Base-by-base conservation (phyloP, 805 yeast genomes). In the Komagataella populi region DNA sequence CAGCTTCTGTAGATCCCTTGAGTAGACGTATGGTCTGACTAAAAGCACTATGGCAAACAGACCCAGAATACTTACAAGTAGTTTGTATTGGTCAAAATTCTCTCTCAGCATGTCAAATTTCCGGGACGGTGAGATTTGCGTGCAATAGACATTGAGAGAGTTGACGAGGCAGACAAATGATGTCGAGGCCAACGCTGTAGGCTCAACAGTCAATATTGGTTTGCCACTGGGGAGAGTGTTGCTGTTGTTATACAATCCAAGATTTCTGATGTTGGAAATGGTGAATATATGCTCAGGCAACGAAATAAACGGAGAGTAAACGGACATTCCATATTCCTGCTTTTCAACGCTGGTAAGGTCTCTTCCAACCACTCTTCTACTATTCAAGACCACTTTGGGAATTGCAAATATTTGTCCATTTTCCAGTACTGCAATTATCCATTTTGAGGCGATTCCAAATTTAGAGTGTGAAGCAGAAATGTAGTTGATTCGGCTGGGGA, bases 161-260 rank as follows among this genome's bases (percentile, higher is more conserved):
- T 51, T 49, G 47, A 80, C 67, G 44, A 76, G 71, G 54, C 93
- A 81, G 0, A 86, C 76, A 17, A 87, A 72, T 2, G 84, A 72
- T 0, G 97, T 89, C 1, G 96, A 86, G 66, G 91, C 98, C 50
- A 89, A 69, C 45, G 77, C 73, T 0, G 97, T 85, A 2, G 85
- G 72, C 3, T 23, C 30, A 36, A n/a, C 30, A 3, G 59, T 56
- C 6, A 5, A 58, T 54, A 3, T 57, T 56, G 39, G 61, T 64
- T 43, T 2, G 43, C 44, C 6, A 8, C 8, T 16, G 8, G 39
- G 17, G 12, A 22, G 10, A 6, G 18, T 20, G 20, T 24, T 39
- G 20, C 23, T 30, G 6, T 30, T 12, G 16, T 50, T 44, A 6
- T 52, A 52, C 1, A 53, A 30, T 23, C 60, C 51, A 4, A 72